Percentiles rank a stretch among this genome's conserved stretches.
phyloP scores from a whole-genome alignment of 1,284 basidiomycete genomes.

The Cutaneotrichosporon cyanovorans region DNA sequence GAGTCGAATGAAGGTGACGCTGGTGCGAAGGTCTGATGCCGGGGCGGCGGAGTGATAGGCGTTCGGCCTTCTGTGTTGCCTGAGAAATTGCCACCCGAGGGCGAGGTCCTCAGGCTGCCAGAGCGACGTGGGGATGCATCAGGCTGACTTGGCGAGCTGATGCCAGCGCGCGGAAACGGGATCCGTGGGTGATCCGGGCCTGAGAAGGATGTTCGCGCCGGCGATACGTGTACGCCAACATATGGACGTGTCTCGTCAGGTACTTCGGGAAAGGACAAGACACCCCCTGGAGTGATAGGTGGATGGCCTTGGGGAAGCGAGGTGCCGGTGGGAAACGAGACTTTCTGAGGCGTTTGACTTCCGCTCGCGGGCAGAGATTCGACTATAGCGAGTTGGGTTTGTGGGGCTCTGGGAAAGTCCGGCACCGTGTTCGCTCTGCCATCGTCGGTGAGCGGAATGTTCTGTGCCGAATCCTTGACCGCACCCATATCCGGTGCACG shows the following conservation, averaged over 20 bases:
- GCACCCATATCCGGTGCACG: too few species aligned
- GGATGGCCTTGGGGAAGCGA: too few species aligned
- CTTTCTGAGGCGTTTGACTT: neutral
- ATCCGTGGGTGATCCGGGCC: neutral
- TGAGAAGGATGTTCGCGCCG: neutral
- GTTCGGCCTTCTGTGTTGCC: neutral
- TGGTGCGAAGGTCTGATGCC: too few species aligned
- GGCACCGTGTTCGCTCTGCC: neutral
- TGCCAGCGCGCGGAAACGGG: constrained; percentile 27
- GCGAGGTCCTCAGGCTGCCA: neutral
- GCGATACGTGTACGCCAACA: constrained; percentile 36
- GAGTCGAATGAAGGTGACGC: too few species aligned
- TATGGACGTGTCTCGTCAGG: constrained; percentile 39
- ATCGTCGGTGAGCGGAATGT: too few species aligned
- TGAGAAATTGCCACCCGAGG: neutral
- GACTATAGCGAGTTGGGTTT: neutral
- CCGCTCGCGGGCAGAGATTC: neutral
- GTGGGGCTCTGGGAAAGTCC: constrained; percentile 3
- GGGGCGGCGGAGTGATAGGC: neutral
- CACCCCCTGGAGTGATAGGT: neutral
- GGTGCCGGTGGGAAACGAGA: too few species aligned
- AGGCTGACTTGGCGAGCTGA: neutral
- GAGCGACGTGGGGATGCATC: neutral
- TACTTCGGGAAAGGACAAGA: constrained; percentile 32
- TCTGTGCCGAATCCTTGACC: too few species aligned